These are phyloP conservation scores for Pythium grandisporangium DNA, from an alignment of 352 stramenopile species.

Conservation along the genomic window DNA sequence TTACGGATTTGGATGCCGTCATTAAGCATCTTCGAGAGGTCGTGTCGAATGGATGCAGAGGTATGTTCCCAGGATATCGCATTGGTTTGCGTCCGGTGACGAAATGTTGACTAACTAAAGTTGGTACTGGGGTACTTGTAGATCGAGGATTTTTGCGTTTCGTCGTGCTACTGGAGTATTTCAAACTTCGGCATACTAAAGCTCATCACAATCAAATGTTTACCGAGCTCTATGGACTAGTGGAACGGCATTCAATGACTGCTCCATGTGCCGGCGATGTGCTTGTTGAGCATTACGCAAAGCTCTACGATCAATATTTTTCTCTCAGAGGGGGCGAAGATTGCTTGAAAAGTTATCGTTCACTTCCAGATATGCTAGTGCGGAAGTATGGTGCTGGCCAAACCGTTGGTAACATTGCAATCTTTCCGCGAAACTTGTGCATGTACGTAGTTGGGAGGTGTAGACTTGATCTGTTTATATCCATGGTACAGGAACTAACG, in stretches of 20 bases:
- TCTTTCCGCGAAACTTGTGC: conserved; percentile 13
- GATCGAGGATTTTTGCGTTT: conserved; percentile 32
- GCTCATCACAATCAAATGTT: background rate
- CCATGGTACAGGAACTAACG: too few relatives aligned
- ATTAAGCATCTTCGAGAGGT: conserved; percentile 37
- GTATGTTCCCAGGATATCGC: conserved; percentile 24
- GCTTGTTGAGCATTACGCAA: conserved; percentile 38
- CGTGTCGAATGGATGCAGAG: conserved; percentile 29
- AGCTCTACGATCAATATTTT: conserved; percentile 46
- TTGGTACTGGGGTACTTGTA: too few relatives aligned
- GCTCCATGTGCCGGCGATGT: conserved; percentile 8
- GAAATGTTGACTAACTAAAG: too few relatives aligned
- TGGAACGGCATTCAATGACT: conserved; percentile 17
- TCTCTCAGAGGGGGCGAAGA: conserved; percentile 22
- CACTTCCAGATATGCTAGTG: conserved; percentile 7
- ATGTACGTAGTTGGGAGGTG: conserved; percentile 7
- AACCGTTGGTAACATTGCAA: conserved; percentile 4
- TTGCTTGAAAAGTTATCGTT: conserved; percentile 11
- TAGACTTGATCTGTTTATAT: background rate
- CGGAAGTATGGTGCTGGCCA: conserved; percentile 11
- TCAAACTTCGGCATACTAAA: conserved; percentile 24
- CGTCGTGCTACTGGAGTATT: conserved; percentile 45
- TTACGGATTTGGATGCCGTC: conserved; percentile 55
- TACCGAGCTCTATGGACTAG: conserved; percentile 20
- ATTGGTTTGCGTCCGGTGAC: too few relatives aligned